Evolutionary conservation across 2,329 filamentous ascomycete species (phyloP), one percentile per base, ranked within the genome.

Genomic region (Diaporthe amygdali): DNA sequence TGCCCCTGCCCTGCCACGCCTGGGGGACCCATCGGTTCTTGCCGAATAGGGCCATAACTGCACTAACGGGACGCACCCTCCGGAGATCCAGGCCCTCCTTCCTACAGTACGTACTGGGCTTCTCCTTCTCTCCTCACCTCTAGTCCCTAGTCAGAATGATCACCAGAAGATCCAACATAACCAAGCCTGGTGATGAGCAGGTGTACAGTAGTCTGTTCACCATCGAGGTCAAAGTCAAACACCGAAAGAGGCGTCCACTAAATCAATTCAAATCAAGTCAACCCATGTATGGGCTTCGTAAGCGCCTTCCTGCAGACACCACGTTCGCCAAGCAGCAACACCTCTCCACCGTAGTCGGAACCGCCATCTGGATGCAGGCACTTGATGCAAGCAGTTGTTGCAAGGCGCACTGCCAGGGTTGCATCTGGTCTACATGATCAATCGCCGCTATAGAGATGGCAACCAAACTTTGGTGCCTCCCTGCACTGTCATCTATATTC

Each of bases 11-110:
- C 44, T 8, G 1, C 25, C n/a, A 41, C 59, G 30, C 34, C 41
- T 34, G 27, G 9, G 47, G 41, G 20, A 34, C 2, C 59, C 59
- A 64, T 64, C 59, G 59, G 59, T 49, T 47, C 59, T 47, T 64
- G 59, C 59, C 59, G 59, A 49, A 64, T 49, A 25, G 44, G 59
- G 59, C 59, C n/a, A 64, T n/a, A 49, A 20, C 25, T 37, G 59
- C 59, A 64, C 59, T 64, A 64, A 64, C 59, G 59, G 59, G 59
- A 64, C 59, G 49, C 41, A 64, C 59, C 59, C 59, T 64, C 59
- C 59, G 59, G 44, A 15, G 59, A 64, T 64, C 59, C 59, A 64
- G 59, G 44, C 59, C 59, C 27, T 64, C 30, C 6, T 2, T 64
- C n/a, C 59, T 37, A 25, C 41, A n/a, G n/a, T n/a, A n/a, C n/a